phyloP scores from a whole-genome alignment of 2,329 filamentous ascomycete genomes.

The Aspergillus fijiensis region DNA sequence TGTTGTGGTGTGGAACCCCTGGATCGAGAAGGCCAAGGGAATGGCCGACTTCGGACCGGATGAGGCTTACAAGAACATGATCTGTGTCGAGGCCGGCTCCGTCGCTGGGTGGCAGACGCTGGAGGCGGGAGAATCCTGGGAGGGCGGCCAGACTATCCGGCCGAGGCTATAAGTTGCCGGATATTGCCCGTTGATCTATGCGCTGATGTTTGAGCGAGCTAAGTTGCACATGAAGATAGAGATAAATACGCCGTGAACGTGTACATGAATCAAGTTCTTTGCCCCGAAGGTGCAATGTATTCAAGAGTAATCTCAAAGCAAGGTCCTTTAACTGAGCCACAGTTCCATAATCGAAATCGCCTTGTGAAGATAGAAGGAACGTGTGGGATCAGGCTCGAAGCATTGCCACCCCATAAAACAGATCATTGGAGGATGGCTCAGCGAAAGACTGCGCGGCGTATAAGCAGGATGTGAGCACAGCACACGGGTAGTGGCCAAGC shows the following conservation, averaged over 20 bases:
- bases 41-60: conserved; percentile 89
- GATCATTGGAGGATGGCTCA: no score
- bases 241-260: not conserved
- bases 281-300: not conserved
- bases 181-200: not conserved
- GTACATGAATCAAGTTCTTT: not conserved
- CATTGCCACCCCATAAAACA: no score
- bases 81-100: conserved; percentile 88
- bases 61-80: conserved; percentile 87
- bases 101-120: conserved; percentile 80
- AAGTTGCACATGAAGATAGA: not conserved
- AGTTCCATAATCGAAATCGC: not conserved
- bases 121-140: conserved; percentile 72
- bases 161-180: conserved; percentile 28
- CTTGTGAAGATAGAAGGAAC: no score
- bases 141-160: conserved; percentile 61
- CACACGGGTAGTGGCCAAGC: no score
- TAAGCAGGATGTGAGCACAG: no score
- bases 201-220: not conserved
- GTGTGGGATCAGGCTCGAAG: no score
- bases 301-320: not conserved
- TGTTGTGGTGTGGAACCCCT: conserved; percentile 96
- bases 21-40: conserved; percentile 76
- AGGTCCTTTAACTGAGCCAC: not conserved
- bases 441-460: no score